phyloP scores from a whole-genome alignment of 2,329 filamentous ascomycete species.

The Coniosporium tulheliwenetii region DNA sequence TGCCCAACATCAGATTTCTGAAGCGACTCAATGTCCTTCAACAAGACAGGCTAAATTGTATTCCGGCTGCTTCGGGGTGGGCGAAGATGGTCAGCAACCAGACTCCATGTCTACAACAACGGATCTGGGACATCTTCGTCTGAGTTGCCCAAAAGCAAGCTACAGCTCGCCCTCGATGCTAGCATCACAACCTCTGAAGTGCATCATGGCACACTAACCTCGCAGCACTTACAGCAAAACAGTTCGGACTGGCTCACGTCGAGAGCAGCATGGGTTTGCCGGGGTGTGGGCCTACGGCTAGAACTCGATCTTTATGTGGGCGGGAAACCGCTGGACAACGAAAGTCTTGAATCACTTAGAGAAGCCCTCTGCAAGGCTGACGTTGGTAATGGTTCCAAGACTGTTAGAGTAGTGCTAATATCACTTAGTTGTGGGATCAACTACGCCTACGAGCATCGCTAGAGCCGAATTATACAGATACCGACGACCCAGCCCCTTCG shows the following conservation, averaged over 20 bases:
- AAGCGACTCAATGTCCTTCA: too few relatives aligned
- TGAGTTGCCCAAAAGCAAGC: slow-evolving; percentile 4
- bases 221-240: background rate
- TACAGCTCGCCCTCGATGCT: slow-evolving; percentile 7
- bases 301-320: slow-evolving; percentile 11
- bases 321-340: slow-evolving; percentile 8
- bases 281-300: slow-evolving; percentile 17
- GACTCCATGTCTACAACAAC: slow-evolving; percentile 4
- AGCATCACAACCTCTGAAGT: slow-evolving; percentile 6
- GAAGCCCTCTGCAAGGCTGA: too few relatives aligned
- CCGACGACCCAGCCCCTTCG: background rate
- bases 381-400: too few relatives aligned
- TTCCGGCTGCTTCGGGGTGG: too few relatives aligned
- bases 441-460: slow-evolving; percentile 13
- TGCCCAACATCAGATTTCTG: too few relatives aligned
- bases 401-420: too few relatives aligned
- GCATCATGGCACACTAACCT: slow-evolving; percentile 2
- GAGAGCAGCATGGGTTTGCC: slow-evolving; percentile 13
- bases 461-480: background rate
- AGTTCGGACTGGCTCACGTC: background rate
- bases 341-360: background rate
- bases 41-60: too few relatives aligned
- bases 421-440: slow-evolving; percentile 18
- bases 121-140: slow-evolving; percentile 6
- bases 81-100: background rate